Evolutionary conservation across 2,329 filamentous ascomycete genomes (phyloP), one percentile per base, ranked within the genome.

Genomic region (Clonostachys solani): DNA sequence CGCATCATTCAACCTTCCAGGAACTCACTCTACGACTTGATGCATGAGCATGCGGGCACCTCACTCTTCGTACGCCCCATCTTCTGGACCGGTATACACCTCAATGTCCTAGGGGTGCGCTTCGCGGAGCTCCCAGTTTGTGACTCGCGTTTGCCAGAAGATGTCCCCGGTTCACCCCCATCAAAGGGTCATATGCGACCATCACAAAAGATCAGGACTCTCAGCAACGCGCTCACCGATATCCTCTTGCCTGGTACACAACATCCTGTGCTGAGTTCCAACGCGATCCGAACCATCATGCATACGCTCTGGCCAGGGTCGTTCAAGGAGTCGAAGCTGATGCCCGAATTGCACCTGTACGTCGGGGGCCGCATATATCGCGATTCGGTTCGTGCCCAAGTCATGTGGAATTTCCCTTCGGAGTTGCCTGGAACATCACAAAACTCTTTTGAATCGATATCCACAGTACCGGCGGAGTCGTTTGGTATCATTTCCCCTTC

Each of bases 51-150:
- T 54, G 59, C 68, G 34, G 72, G 75, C 40, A 60, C 58, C 1
- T 67, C 72, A 1, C 73, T 83, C 17, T 80, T 73, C 49, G 61
- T 77, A 43, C 67, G 71, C 23, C 79, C 79, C 3, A 72, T 80
- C 42, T 73, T 69, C 56, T 83, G 79, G 79, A 80, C 73, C 15
- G 77, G 81, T 46, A 48, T 66, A 2, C 79, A 83, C 49, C 55
- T 67, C 10, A 58, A 64, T 40, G 60, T 80, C 3, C 73, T 82
- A 6, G 70, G 68, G 19, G 73, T 67, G 15, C 60, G 60, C 40
- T 82, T 80, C 60, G 50, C 61, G 23, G 63, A 72, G 53, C 62
- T 68, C 13, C 66, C 72, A 15, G 57, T 67, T 6, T 69, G 72
- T 55, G 61, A 63, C 36, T 68, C 59, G 6, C 73, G 74, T 3